Evolutionary conservation across 2,329 filamentous ascomycete genomes (phyloP).

Genomic region (Nothophaeocryptopus gaeumannii): DNA sequence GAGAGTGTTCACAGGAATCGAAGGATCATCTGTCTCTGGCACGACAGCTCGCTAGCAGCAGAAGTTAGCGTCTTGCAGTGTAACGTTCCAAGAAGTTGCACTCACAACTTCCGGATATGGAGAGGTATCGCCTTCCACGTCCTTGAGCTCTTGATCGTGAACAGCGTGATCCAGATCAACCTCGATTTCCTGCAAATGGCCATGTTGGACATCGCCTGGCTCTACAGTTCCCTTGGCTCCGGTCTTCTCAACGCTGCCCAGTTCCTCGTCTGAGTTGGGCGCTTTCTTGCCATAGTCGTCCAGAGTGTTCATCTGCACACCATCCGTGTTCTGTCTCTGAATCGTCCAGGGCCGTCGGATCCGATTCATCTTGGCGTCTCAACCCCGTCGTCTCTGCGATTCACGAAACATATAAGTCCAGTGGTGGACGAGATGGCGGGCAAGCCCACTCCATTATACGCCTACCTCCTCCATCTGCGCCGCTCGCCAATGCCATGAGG

Average conservation of each 20-base stretch:
- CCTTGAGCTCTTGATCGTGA: conserved; percentile 44
- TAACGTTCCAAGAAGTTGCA: neutral
- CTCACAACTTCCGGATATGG: conserved; percentile 57
- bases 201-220: conserved; percentile 23
- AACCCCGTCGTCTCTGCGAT: neutral
- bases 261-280: conserved; percentile 13
- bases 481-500: too few species aligned
- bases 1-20: conserved; percentile 63
- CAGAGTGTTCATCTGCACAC: conserved; percentile 27
- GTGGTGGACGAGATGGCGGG: too few species aligned
- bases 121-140: conserved; percentile 42
- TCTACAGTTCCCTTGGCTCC: conserved; percentile 14
- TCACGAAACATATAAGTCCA: too few species aligned
- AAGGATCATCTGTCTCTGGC: conserved; percentile 59
- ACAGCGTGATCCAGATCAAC: conserved; percentile 40
- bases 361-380: conserved; percentile 24
- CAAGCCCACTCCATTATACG: too few species aligned
- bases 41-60: conserved; percentile 53
- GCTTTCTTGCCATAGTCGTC: conserved; percentile 17
- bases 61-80: neutral
- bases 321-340: conserved; percentile 26
- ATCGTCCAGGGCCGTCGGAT: conserved; percentile 27
- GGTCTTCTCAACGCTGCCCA: conserved; percentile 15
- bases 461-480: too few species aligned
- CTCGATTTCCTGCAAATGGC: conserved; percentile 34